Percentiles rank a stretch among this genome's conserved stretches.
phyloP scores from a whole-genome alignment of 345 rosid genomes.

The Hypericum perforatum region DNA sequence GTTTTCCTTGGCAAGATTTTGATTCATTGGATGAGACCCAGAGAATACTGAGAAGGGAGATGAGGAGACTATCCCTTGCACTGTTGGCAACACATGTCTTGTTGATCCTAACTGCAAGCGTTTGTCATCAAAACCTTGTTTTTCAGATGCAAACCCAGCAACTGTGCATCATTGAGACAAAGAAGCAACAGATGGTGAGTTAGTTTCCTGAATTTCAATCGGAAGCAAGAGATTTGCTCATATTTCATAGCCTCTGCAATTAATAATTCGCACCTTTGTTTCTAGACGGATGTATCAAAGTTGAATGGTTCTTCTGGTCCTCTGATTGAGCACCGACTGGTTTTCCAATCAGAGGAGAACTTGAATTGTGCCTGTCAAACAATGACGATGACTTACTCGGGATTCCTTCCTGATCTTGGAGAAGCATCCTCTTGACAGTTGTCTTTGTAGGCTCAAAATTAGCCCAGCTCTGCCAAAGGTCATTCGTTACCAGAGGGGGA shows the following conservation, averaged over 20 bases:
- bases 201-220: background rate
- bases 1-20: too few relatives aligned
- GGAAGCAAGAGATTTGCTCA: constrained; percentile 5
- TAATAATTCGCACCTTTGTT: constrained; percentile 42
- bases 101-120: too few relatives aligned
- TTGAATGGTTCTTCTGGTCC: constrained; percentile 33
- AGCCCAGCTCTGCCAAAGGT: constrained; percentile 55
- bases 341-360: constrained; percentile 21
- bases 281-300: constrained; percentile 23
- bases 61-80: too few relatives aligned
- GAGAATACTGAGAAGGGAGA: too few relatives aligned
- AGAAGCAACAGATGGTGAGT: constrained; percentile 7
- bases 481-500: too few relatives aligned
- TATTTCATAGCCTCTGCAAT: constrained; percentile 4
- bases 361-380: constrained; percentile 29
- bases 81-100: too few relatives aligned
- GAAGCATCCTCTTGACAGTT: constrained; percentile 74
- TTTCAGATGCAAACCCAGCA: too few relatives aligned
- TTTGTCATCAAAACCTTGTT: too few relatives aligned
- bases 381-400: constrained; percentile 25
- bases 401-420: constrained; percentile 46
- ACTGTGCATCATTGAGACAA: constrained; percentile 8
- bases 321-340: constrained; percentile 27
- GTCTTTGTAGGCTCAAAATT: constrained; percentile 87
- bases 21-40: too few relatives aligned